Percentiles rank a stretch among this genome's conserved stretches.
Evolutionary conservation across 257 asterid species (phyloP).

Genomic region (Scutellaria galericulata): DNA sequence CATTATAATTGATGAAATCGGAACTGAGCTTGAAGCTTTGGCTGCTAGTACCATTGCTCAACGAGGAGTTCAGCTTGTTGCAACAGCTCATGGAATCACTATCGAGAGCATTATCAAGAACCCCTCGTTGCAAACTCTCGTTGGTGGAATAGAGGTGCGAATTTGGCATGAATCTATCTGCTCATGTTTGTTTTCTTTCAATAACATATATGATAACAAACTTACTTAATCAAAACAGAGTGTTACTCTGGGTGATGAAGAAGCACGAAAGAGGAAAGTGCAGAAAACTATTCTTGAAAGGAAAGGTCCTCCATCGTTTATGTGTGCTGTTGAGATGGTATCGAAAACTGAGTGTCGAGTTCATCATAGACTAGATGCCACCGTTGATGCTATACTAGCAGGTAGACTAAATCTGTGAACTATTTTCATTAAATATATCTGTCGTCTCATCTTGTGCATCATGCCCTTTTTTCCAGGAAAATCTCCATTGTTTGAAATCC

Average conservation of each 20-base stretch:
- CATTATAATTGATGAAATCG: constrained; percentile 95
- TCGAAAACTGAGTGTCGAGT: constrained; percentile 90
- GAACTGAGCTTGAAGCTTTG: constrained; percentile 95
- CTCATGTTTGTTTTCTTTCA: constrained; percentile 1
- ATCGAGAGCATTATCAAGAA: constrained; percentile 89
- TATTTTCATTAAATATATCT: not conserved
- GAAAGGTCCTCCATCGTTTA: constrained; percentile 94
- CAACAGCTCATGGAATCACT: constrained; percentile 93
- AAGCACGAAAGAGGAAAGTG: constrained; percentile 97
- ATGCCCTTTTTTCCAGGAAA: constrained; percentile 57
- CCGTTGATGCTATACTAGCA: constrained; percentile 90
- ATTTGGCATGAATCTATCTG: not conserved
- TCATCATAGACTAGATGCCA: constrained; percentile 87
- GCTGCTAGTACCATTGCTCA: constrained; percentile 99
- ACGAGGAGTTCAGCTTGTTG: constrained; percentile 99
- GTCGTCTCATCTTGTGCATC: constrained; percentile 22
- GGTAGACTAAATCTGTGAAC: constrained; percentile 47
- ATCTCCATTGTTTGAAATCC: constrained; percentile 78
- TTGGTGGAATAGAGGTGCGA: constrained; percentile 96
- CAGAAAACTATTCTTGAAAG: constrained; percentile 98
- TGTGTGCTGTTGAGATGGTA: constrained; percentile 93
- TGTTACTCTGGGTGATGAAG: constrained; percentile 98
- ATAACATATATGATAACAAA: not conserved
- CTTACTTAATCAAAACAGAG: constrained; percentile 58
- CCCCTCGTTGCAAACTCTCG: constrained; percentile 90